phyloP scores from a whole-genome alignment of 2,329 filamentous ascomycete genomes.

The Colletotrichum sidae region DNA sequence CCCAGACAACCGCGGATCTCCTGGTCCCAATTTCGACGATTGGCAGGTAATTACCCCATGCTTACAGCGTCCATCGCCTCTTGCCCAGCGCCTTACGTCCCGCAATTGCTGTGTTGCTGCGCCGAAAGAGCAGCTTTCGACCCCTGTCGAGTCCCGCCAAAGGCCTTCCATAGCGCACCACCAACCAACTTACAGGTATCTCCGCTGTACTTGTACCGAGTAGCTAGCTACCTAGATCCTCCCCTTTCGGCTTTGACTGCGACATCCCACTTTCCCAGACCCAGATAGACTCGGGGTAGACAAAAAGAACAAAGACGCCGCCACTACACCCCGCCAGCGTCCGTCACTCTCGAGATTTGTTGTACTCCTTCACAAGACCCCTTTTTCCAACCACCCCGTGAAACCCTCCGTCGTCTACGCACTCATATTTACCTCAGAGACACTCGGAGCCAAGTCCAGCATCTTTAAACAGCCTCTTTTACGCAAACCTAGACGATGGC shows the following conservation, averaged over 20 bases:
- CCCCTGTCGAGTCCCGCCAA: constrained; percentile 28
- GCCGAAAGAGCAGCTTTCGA: constrained; percentile 23
- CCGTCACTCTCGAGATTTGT: neutral
- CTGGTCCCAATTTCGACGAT: too few relatives aligned
- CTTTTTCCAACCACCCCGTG: neutral
- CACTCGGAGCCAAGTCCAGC: too few relatives aligned
- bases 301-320: constrained; percentile 1
- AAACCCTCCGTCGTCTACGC: too few relatives aligned
- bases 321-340: constrained; percentile 11
- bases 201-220: too few relatives aligned
- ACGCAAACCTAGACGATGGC: constrained; percentile 11
- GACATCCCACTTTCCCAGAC: constrained; percentile 24
- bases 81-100: neutral
- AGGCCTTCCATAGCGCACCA: constrained; percentile 3
- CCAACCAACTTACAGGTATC: too few relatives aligned
- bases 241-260: neutral
- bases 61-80: too few relatives aligned
- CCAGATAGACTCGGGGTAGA: neutral
- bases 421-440: too few relatives aligned
- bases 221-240: too few relatives aligned
- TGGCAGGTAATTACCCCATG: too few relatives aligned
- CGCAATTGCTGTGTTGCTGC: neutral
- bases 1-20: too few relatives aligned
- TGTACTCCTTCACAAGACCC: neutral
- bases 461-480: too few relatives aligned